Evolutionary conservation across 495 filamentous ascomycete genomes (phyloP), one percentile per base, ranked within the genome.

Genomic region (Penicillium salamii): DNA sequence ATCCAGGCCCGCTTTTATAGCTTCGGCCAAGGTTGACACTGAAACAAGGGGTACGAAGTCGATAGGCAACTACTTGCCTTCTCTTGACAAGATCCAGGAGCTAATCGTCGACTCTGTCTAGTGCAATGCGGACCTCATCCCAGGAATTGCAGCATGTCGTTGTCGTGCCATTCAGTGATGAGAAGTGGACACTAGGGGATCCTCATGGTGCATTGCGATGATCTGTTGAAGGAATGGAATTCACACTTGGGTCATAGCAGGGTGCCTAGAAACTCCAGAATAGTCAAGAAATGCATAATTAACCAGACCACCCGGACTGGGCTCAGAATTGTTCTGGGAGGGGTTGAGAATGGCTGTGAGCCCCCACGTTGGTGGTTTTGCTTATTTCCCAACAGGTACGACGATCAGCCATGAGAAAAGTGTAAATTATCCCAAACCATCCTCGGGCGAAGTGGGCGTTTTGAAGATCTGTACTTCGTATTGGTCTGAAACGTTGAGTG

Each of bases 141-240:
- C 38, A 13, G 3, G 49, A 45, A 15, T 45, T 17, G 26, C 41
- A 51, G 18, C 41, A 51, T 2, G 41, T 39, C 7, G 49, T 44
- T 1, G 36, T 12, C 1, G 33, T 51, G 4, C 49, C 49, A 19
- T 39, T 45, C 21, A 45, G 26, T 5, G 39, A 37, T 7, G 47
- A 50, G 18, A 51, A 51, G 18, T 45, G 40, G n/a, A 51, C 39
- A 29, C 38, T 43, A 3, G 47, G 47, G 6, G 21, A 35, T 5
- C 47, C 39, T 39, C 39, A 51, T 20, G 40, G 41, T n/a, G 32
- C 23, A 3, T 20, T 14, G 14, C 47, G 47, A 15, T 50, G n/a
- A 11, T 50, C 47, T 1, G 47, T 26, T 18, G 47, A 50, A 12
- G 47, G 47, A 1, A 31, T 6, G 5, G 28, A 34, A 3, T 12